Conservation (phyloP, 2,329 filamentous ascomycete species). For the Acarospora socialis region DNA sequence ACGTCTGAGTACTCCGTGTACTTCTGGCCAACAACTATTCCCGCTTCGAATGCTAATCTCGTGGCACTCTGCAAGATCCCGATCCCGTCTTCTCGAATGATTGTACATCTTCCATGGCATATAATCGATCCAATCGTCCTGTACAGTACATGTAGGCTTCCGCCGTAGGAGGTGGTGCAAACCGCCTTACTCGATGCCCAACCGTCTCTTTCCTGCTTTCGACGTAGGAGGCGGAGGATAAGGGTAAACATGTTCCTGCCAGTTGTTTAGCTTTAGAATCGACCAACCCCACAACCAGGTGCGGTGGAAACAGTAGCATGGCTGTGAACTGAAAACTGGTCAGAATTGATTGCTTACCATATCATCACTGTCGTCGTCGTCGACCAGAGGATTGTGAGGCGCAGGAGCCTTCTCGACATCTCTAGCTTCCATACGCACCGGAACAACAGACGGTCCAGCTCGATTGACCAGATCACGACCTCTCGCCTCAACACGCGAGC, state of each 20-base stretch:
- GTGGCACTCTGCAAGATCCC: background rate
- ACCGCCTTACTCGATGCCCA: background rate
- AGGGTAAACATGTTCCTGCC: background rate
- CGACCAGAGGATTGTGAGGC: no score
- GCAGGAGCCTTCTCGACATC: background rate
- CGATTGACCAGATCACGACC: background rate
- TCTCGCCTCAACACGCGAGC: background rate
- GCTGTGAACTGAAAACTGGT: no score
- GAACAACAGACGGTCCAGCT: background rate
- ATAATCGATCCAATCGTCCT: background rate
- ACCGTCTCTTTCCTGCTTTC: background rate
- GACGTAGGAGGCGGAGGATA: background rate
- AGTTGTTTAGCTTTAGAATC: background rate
- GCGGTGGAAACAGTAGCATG: no score
- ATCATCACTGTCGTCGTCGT: background rate
- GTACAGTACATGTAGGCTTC: no score
- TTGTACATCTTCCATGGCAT: background rate
- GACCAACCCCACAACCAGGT: background rate
- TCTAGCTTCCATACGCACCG: background rate
- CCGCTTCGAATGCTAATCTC: no score
- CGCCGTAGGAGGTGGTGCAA: no score
- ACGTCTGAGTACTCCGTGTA: no score
- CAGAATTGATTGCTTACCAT: background rate
- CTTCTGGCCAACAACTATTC: no score
- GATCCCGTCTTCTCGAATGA: background rate